Percentiles rank a stretch among this genome's conserved stretches.
phyloP scores from a whole-genome alignment of 306 rosid genomes.

The Coriaria nepalensis region DNA sequence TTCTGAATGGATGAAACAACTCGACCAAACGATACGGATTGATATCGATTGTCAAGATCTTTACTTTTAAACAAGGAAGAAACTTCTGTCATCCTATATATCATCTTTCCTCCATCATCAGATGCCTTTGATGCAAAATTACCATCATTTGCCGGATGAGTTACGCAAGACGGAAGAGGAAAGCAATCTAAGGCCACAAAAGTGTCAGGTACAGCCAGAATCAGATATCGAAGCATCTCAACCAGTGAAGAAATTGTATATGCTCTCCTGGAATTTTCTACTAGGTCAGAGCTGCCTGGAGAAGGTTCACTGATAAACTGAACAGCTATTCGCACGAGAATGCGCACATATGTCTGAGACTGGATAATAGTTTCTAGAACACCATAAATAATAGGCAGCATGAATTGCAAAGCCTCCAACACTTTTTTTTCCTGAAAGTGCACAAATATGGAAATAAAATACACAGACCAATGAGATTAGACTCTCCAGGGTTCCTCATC shows the following conservation, averaged over 20 bases:
- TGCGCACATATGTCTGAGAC: constrained; percentile 79
- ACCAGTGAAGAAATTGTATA: constrained; percentile 62
- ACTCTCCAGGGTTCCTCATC: constrained; percentile 1
- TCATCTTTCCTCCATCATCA: constrained; percentile 46
- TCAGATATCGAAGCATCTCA: constrained; percentile 83
- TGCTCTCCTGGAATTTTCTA: constrained; percentile 78
- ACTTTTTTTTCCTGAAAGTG: constrained; percentile 61
- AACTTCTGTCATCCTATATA: constrained; percentile 42
- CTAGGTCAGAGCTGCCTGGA: constrained; percentile 94
- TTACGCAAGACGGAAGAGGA: constrained; percentile 67
- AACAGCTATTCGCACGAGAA: constrained; percentile 65
- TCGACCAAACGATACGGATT: constrained; percentile 53
- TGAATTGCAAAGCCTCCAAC: constrained; percentile 72
- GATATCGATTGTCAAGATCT: constrained; percentile 57
- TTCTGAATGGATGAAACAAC: constrained; percentile 67
- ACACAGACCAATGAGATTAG: background rate
- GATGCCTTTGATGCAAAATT: constrained; percentile 41
- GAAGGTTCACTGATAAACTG: constrained; percentile 67
- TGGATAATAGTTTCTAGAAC: constrained; percentile 68
- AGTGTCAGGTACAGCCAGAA: constrained; percentile 72
- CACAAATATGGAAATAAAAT: constrained; percentile 17
- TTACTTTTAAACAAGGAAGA: constrained; percentile 36
- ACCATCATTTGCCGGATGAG: constrained; percentile 56
- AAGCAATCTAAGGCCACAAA: constrained; percentile 94
- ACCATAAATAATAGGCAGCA: constrained; percentile 81